Evolutionary conservation across 495 filamentous ascomycete species (phyloP).

Genomic region (Podospora australis): DNA sequence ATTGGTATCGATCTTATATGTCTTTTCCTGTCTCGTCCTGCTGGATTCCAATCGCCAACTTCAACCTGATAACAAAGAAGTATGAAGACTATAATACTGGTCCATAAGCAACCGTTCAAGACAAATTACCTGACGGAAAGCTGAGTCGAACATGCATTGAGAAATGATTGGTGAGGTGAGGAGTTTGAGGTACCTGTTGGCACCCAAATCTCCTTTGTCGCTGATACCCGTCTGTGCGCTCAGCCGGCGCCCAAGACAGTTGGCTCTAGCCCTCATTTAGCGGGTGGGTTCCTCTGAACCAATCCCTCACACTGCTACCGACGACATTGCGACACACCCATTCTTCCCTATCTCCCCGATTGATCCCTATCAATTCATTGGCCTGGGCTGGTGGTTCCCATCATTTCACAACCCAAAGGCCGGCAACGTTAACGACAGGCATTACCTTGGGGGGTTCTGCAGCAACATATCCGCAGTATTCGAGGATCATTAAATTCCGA

Average conservation of each 20-base stretch:
- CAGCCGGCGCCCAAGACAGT: background rate
- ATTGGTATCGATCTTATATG: no score
- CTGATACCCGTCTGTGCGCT: no score
- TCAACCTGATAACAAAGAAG: no score
- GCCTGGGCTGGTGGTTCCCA: background rate
- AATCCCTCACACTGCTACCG: constrained; percentile 5
- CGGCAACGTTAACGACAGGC: constrained; percentile 13
- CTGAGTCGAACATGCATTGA: constrained; percentile 13
- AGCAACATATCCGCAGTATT: constrained; percentile 8
- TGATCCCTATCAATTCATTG: no score
- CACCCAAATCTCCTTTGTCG: constrained; percentile 12
- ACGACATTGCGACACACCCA: background rate
- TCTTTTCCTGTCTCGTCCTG: no score
- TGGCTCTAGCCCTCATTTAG: constrained; percentile 3
- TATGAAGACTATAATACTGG: no score
- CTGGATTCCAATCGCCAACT: no score
- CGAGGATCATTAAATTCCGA: constrained; percentile 6
- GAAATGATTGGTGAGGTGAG: constrained; percentile 8
- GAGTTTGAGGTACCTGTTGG: background rate
- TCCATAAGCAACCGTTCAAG: no score
- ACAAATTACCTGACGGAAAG: no score
- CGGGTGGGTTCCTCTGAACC: constrained; percentile 11
- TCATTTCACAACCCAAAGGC: constrained; percentile 6
- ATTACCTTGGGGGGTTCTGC: constrained; percentile 4
- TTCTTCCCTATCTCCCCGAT: background rate